These are phyloP conservation scores for Malus fusca DNA, from an alignment of 306 rosid species.

Conservation along the genomic window DNA sequence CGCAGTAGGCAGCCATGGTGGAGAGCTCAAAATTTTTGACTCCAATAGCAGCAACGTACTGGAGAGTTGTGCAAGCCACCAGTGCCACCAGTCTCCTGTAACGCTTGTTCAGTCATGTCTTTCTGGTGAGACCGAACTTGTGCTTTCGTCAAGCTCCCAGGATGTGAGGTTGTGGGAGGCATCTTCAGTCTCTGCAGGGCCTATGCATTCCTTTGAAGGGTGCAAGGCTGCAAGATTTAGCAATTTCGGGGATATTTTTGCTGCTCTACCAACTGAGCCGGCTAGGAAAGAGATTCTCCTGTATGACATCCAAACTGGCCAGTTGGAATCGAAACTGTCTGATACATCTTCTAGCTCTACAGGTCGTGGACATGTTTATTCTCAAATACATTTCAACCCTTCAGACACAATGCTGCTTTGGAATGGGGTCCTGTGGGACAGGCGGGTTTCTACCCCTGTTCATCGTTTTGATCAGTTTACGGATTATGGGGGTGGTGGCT, in stretches of 20 bases:
- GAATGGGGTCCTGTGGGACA: slow-evolving; percentile 97
- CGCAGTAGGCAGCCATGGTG: slow-evolving; percentile 85
- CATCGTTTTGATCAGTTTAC: slow-evolving; percentile 97
- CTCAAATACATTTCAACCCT: slow-evolving; percentile 79
- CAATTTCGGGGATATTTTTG: slow-evolving; percentile 68
- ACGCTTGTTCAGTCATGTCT: slow-evolving; percentile 68
- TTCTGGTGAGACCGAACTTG: slow-evolving; percentile 63
- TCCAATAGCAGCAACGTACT: slow-evolving; percentile 60
- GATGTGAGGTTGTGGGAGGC: slow-evolving; percentile 92
- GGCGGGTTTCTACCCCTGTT: slow-evolving; percentile 62
- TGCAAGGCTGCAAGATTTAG: slow-evolving; percentile 95
- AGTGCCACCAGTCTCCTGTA: slow-evolving; percentile 82
- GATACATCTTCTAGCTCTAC: slow-evolving; percentile 54
- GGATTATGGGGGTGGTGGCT: slow-evolving; percentile 97
- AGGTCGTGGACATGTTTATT: slow-evolving; percentile 75
- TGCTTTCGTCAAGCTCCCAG: slow-evolving; percentile 85
- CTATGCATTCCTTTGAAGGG: slow-evolving; percentile 76
- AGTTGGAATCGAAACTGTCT: slow-evolving; percentile 49
- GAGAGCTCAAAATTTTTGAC: slow-evolving; percentile 84
- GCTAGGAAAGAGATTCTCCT: slow-evolving; percentile 71
- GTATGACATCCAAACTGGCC: slow-evolving; percentile 66
- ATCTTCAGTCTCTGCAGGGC: slow-evolving; percentile 62
- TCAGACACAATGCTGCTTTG: slow-evolving; percentile 84
- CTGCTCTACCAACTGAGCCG: slow-evolving; percentile 66
- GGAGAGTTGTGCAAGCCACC: slow-evolving; percentile 82